Conservation (phyloP, 1,139 yeast genomes). For the Kurtzmaniella quercitrusa region DNA sequence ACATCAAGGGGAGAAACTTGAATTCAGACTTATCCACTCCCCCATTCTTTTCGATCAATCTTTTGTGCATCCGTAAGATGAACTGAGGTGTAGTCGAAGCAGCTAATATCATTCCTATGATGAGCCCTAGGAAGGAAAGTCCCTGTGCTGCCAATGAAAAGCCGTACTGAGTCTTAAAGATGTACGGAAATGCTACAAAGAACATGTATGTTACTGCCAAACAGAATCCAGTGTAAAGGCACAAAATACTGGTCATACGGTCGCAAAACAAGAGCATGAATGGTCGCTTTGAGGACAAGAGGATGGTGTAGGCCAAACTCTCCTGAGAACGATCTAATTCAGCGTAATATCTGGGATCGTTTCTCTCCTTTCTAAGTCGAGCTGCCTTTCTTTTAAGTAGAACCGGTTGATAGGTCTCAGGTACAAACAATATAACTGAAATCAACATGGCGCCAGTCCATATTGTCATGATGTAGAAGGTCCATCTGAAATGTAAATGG, state of each 20-base stretch:
- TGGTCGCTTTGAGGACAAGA: slow-evolving; percentile 49
- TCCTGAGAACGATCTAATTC: slow-evolving; percentile 37
- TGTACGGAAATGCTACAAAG: slow-evolving; percentile 60
- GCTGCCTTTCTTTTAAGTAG: slow-evolving; percentile 14
- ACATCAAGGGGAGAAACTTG: slow-evolving; percentile 32
- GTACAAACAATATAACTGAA: slow-evolving; percentile 16
- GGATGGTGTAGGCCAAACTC: slow-evolving; percentile 23
- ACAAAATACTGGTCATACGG: slow-evolving; percentile 57
- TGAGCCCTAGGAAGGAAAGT: slow-evolving; percentile 49
- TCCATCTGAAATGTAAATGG: slow-evolving; percentile 20
- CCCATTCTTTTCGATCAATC: slow-evolving; percentile 22
- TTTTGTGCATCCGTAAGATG: slow-evolving; percentile 19
- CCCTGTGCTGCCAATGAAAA: slow-evolving; percentile 39
- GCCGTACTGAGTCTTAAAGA: slow-evolving; percentile 43
- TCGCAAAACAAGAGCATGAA: slow-evolving; percentile 49
- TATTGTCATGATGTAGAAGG: slow-evolving; percentile 21
- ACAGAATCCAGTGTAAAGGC: slow-evolving; percentile 59
- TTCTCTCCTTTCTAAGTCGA: slow-evolving; percentile 13
- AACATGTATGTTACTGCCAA: slow-evolving; percentile 59
- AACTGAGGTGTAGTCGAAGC: slow-evolving; percentile 18
- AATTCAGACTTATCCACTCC: slow-evolving; percentile 33
- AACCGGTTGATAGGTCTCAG: slow-evolving; percentile 19
- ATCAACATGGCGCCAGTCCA: slow-evolving; percentile 17
- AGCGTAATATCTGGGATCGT: slow-evolving; percentile 34
- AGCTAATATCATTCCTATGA: slow-evolving; percentile 41